Conservation (phyloP, 2,329 filamentous ascomycete genomes). For the Dendryphion nanum region DNA sequence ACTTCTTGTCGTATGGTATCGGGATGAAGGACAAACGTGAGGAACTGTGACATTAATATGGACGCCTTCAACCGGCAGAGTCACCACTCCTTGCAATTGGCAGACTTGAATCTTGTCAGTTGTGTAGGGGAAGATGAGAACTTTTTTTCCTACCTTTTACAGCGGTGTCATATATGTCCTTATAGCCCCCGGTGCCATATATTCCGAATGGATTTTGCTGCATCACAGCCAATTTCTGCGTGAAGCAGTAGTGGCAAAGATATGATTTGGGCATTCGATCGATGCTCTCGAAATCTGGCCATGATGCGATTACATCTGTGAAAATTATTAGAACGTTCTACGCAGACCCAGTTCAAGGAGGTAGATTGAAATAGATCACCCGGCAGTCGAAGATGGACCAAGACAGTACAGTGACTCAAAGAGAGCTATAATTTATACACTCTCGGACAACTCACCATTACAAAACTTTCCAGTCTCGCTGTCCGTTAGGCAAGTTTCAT, state of each 20-base stretch:
- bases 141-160: not conserved
- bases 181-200: not conserved
- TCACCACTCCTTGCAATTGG: no score
- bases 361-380: no score
- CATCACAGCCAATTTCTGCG: not conserved
- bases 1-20: not conserved
- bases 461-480: not conserved
- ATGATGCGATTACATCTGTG: not conserved
- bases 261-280: not conserved
- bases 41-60: no score
- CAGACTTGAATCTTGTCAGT: no score
- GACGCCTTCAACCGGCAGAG: no score
- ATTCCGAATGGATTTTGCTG: constrained; percentile 1
- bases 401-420: no score
- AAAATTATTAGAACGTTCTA: not conserved
- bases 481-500: constrained; percentile 6
- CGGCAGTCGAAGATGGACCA: no score
- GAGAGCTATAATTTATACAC: no score
- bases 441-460: constrained; percentile 2
- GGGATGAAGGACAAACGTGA: no score
- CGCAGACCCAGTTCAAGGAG: no score
- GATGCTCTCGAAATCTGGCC: not conserved
- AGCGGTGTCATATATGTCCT: not conserved
- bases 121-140: no score
- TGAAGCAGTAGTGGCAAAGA: not conserved